Conservation (phyloP, 768 basidiomycete species). For the Tremella fuciformis region DNA sequence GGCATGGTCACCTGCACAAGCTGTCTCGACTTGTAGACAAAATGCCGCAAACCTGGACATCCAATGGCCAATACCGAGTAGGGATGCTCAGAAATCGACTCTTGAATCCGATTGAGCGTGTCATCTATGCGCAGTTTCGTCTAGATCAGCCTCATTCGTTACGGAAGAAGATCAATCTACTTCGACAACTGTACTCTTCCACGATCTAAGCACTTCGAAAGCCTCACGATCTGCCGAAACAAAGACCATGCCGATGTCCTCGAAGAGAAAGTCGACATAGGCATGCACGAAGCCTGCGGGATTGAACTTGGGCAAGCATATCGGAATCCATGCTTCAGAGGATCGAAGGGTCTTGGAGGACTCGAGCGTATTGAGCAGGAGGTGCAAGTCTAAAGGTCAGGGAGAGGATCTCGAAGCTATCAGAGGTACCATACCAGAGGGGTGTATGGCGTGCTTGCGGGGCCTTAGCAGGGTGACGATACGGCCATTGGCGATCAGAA, state of each 20-base stretch:
- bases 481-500: slow-evolving; percentile 72
- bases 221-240: slow-evolving; percentile 73
- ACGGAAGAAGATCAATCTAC: slow-evolving; percentile 52
- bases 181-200: slow-evolving; percentile 67
- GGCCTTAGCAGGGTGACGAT: slow-evolving; percentile 86
- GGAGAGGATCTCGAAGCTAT: not conserved
- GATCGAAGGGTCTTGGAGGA: slow-evolving; percentile 71
- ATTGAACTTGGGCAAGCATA: slow-evolving; percentile 94
- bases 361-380: slow-evolving; percentile 84
- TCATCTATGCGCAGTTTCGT: slow-evolving; percentile 65
- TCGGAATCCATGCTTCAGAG: slow-evolving; percentile 86
- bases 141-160: slow-evolving; percentile 8
- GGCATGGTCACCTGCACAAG: slow-evolving; percentile 88
- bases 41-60: slow-evolving; percentile 90
- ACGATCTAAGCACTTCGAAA: slow-evolving; percentile 74
- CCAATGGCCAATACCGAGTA: slow-evolving; percentile 61
- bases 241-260: slow-evolving; percentile 66
- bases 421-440: slow-evolving; percentile 61
- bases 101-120: slow-evolving; percentile 55
- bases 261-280: slow-evolving; percentile 60
- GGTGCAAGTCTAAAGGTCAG: slow-evolving; percentile 69
- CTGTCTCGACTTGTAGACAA: slow-evolving; percentile 84
- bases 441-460: slow-evolving; percentile 90
- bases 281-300: slow-evolving; percentile 84
- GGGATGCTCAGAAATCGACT: slow-evolving; percentile 55